A percentile compares a stretch with the other conserved stretches of the same genome.
phyloP scores from a whole-genome alignment of 345 rosid species.

The Gossypium bickii region DNA sequence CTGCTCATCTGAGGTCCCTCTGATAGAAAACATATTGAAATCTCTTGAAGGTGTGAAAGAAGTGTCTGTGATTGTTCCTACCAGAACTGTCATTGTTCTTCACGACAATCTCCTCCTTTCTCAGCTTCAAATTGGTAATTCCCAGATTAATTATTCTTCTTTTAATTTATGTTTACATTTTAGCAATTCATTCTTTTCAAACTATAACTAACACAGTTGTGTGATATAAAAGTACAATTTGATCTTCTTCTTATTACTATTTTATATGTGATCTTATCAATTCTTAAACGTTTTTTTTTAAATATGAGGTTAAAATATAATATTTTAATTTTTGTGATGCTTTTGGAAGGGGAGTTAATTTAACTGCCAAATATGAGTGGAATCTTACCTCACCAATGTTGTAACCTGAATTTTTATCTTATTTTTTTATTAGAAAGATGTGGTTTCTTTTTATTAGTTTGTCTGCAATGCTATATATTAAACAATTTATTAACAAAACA shows the following conservation, averaged over 20 bases:
- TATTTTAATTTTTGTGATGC: too few species aligned
- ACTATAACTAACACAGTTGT: too few species aligned
- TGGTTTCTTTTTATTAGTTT: neutral
- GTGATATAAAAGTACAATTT: too few species aligned
- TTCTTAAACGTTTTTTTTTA: too few species aligned
- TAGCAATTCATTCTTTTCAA: too few species aligned
- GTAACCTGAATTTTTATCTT: neutral
- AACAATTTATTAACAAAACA: neutral
- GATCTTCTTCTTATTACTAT: too few species aligned
- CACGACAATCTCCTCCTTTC: conserved; percentile 68
- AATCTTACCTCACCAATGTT: neutral
- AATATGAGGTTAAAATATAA: too few species aligned
- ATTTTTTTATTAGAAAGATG: neutral
- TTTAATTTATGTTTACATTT: too few species aligned
- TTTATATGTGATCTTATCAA: too few species aligned
- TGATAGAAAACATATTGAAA: conserved; percentile 59
- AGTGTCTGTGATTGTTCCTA: conserved; percentile 61
- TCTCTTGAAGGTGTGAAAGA: conserved; percentile 65
- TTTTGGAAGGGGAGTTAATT: neutral
- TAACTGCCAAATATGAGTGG: neutral
- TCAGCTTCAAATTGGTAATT: conserved; percentile 68
- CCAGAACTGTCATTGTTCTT: conserved; percentile 81
- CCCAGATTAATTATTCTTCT: neutral
- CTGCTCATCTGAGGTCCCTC: conserved; percentile 82
- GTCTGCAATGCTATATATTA: neutral